Base-by-base conservation (phyloP, 2,329 filamentous ascomycete species). In the Exophiala mesophila region DNA sequence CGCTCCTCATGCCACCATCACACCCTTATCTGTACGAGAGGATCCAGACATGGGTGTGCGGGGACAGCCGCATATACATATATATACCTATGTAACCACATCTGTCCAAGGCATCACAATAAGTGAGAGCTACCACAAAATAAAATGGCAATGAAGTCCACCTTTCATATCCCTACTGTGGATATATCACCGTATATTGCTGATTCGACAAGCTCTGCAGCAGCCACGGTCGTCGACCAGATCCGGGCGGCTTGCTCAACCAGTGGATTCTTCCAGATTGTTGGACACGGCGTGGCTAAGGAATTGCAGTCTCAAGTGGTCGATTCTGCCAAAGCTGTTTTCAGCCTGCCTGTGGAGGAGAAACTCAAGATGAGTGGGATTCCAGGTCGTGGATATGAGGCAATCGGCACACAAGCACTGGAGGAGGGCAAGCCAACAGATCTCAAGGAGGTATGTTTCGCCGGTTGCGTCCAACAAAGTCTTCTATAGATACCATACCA, bases 181-280 rank as follows among this genome's bases (percentile, higher is more conserved):
- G 49, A 53, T 34, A 49, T 32, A 7, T 8, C 28, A n/a, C 10
- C 26, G n/a, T 32, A 20, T 21, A 15, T 40, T 8, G 8, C 4
- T 7, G 30, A 34, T 18, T 17, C 26, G 9, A 3, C 15, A 3
- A 20, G 26, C n/a, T 3, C 38, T 17, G 28, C 16, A 5, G 28
- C 15, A 4, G 28, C 19, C n/a, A 7, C 10, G 3, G 13, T 47
- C 4, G 55, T 67, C 2, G 45, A 59, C 0, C 57, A 66, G 31
- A 58, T 72, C 19, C 60, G 66, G 5, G 52, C 59, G 21, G 67
- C 67, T 35, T 72, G 69, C 45, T 56, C 63, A 16, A 65, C 59
- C 52, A 72, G 61, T 18, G 73, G 73, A 3, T 77, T 76, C 57
- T 75, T 77, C 58, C 71, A 74, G 50, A 66, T 77, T 37, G 62